These are phyloP conservation scores for Taphrina pruni DNA, from an alignment of 1,139 yeast genomes.

Conservation along the genomic window DNA sequence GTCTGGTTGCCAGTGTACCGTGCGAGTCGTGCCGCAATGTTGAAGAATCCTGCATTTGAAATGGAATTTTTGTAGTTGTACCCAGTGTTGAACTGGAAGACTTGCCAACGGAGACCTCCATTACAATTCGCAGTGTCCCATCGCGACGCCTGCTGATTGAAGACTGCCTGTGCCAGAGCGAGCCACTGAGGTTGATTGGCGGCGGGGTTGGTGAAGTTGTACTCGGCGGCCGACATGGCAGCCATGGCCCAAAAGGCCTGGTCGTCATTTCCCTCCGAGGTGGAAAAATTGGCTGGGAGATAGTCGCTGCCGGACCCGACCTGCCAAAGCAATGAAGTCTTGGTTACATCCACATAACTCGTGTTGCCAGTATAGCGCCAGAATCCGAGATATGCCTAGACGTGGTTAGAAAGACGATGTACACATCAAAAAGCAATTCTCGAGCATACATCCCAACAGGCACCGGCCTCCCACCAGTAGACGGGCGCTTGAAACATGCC, in stretches of 20 bases:
- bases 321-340: conserved; percentile 67
- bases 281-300: conserved; percentile 75
- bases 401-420: too few relatives aligned
- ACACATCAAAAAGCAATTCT: too few relatives aligned
- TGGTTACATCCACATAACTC: conserved; percentile 63
- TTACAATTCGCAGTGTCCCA: conserved; percentile 72
- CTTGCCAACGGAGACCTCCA: conserved; percentile 90
- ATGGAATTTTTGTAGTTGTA: conserved; percentile 80
- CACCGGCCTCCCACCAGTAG: conserved; percentile 97
- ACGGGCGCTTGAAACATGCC: conserved; percentile 79
- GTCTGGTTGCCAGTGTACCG: conserved; percentile 69
- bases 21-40: conserved; percentile 77
- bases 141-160: conserved; percentile 72
- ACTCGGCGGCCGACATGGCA: conserved; percentile 81
- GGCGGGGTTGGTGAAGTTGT: conserved; percentile 71
- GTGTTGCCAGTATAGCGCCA: conserved; percentile 67
- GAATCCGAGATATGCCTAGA: conserved; percentile 59
- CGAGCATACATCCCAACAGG: conserved; percentile 60
- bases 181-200: conserved; percentile 66
- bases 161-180: conserved; percentile 73
- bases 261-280: conserved; percentile 89
- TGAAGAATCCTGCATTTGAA: conserved; percentile 78
- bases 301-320: conserved; percentile 70
- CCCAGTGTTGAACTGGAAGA: conserved; percentile 75
- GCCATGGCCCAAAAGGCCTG: conserved; percentile 91